phyloP scores from a whole-genome alignment of 1,284 basidiomycete genomes.

The Puccinia horiana region DNA sequence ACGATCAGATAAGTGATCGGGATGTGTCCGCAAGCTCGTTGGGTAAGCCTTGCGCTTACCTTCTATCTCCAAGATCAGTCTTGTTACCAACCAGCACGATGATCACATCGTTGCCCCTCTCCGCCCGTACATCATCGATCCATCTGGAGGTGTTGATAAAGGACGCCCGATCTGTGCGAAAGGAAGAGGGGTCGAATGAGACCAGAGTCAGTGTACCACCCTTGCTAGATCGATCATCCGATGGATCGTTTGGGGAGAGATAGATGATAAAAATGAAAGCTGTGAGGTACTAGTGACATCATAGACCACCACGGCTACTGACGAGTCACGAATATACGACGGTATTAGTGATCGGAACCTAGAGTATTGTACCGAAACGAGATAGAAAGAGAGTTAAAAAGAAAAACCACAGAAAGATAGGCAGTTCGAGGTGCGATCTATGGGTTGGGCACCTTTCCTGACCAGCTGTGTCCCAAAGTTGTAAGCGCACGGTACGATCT shows the following conservation, averaged over 20 bases:
- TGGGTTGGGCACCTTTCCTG: constrained; percentile 67
- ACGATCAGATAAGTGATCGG: constrained; percentile 21
- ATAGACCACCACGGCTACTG: constrained; percentile 96
- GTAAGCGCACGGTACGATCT: constrained; percentile 93
- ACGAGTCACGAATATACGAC: constrained; percentile 97
- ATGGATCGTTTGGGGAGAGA: background rate
- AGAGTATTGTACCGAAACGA: constrained; percentile 59
- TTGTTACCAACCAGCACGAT: constrained; percentile 99
- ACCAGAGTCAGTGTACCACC: background rate
- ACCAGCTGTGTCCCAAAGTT: constrained; percentile 98
- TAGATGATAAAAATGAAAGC: background rate
- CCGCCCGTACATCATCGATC: constrained; percentile 98
- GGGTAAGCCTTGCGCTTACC: constrained; percentile 62
- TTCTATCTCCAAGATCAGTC: constrained; percentile 90
- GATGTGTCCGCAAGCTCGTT: too few relatives aligned
- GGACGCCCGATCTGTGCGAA: constrained; percentile 77
- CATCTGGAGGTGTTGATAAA: constrained; percentile 98
- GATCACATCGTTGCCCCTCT: constrained; percentile 96
- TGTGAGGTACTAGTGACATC: constrained; percentile 87
- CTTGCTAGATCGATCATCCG: background rate
- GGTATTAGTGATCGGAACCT: constrained; percentile 97
- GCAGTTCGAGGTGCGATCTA: background rate
- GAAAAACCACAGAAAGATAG: background rate
- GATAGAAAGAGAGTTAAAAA: background rate
- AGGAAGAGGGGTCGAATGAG: background rate